Base-by-base conservation (phyloP, 192 early-diverging fungal genomes). In the Coemansia javaensis region DNA sequence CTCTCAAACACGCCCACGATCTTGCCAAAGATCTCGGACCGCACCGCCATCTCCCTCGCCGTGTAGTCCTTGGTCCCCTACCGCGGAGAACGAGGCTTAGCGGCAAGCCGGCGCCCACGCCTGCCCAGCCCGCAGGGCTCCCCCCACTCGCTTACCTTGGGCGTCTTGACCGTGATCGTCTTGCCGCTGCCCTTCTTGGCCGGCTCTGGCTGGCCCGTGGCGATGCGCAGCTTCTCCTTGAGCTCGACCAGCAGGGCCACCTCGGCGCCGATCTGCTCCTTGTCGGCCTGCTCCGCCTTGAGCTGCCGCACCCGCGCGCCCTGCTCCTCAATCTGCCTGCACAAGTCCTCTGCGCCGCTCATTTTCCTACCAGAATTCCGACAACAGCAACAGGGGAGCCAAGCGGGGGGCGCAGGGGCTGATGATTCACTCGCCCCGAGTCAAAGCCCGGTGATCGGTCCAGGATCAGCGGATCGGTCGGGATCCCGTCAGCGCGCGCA, bases 41-140 rank as follows among this genome's bases (percentile, higher is more conserved):
- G 84, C 42, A 98, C 76, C n/a, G 96, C 86, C 96, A 99, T 99
- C 47, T 99, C 96, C 58, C 92, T 88, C 32, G 90, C 87, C 35
- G 80, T 84, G 58, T 91, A 99, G 73, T 99, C 94, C 59, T 85
- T 88, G 34, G 96, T 99, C 2, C 96, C 96, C n/a, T n/a, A n/a
- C n/a, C n/a, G n/a, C n/a, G n/a, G n/a, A n/a, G n/a, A n/a, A 22
- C 2, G 9, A 41, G 18, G 35, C 34, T 31, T 20, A 10, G 16
- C n/a, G n/a, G n/a, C n/a, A n/a, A n/a, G 10, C 31, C 31, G 16
- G 23, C 32, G 50, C 11, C 23, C 14, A 35, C 34, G 34, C 34
- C 7, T 15, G 14, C 2, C 13, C 34, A 35, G n/a, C n/a, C n/a
- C n/a, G n/a, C n/a, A n/a, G n/a, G n/a, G n/a, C n/a, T n/a, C n/a